Base-by-base conservation (phyloP, 164 flowering plant species). In the Annona squamosa region DNA sequence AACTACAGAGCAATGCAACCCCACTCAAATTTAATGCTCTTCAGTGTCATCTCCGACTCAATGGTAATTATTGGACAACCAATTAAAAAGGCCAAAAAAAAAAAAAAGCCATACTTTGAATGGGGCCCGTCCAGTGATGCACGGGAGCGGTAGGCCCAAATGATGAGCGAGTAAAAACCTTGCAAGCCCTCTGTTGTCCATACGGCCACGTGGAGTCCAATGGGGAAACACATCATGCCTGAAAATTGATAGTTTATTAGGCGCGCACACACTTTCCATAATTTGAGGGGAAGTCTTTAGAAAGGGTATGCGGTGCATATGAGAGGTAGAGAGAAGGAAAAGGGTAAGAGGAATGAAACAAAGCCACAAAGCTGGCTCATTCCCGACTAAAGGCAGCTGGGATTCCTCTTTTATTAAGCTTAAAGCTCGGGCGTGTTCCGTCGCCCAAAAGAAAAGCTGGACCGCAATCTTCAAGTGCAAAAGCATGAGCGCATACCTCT, bases 261-360 rank as follows among this genome's bases (percentile, higher is more conserved):
- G 59, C 2, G 13, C 59, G 12, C 26, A 63, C 63, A 64, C 67
- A 37, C 37, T 66, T 16, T 43, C 47, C 68, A 66, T 66, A 66
- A 66, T 66, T 66, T 66, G 46, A 66, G 68, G 68, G 68, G 48
- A 10, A 52, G 59, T 52, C 18, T 66, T 42, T 43, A 42, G 46
- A 66, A 42, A 66, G 43, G 46, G 48, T 12, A 43, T 42, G n/a
- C 26, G 66, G 68, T 16, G 18, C 68, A 66, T 41, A 9, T 52
- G 59, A 5, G 68, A 65, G 9, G 68, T 13, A 10, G 19, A 2
- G 43, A 42, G 44, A 65, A 42, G 13, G 10, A 42, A 43, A 18
- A 3, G 4, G 26, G 5, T 13, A 66, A 66, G 45, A 44, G 12
- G 19, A 63, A 64, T 19, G 19, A 64, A 37, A 26, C 37, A 64